A percentile compares a stretch with the other conserved stretches of the same genome.
phyloP scores from a whole-genome alignment of 768 basidiomycete genomes.

The Rickenella mellea region DNA sequence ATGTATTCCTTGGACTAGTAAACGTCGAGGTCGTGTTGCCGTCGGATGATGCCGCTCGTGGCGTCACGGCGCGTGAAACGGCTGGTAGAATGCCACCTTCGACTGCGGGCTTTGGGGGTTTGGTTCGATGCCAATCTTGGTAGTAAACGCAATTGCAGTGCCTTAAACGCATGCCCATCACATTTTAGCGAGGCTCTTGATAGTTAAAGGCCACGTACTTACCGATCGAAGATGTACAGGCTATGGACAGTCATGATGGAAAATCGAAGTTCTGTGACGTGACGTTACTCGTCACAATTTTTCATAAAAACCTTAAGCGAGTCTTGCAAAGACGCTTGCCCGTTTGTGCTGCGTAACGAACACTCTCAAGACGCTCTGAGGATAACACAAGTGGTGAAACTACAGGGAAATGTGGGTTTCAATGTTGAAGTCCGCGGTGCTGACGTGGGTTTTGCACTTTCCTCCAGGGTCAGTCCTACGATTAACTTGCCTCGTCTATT shows the following conservation, averaged over 20 bases:
- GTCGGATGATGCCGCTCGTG: conserved; percentile 20
- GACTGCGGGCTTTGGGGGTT: conserved; percentile 59
- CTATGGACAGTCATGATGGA: conserved; percentile 76
- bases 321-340: too few species aligned
- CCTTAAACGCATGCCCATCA: conserved; percentile 30
- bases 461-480: too few species aligned
- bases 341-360: too few species aligned
- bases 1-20: conserved; percentile 56
- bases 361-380: too few species aligned
- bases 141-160: conserved; percentile 92
- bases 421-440: too few species aligned
- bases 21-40: conserved; percentile 27
- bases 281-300: not conserved
- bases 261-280: not conserved
- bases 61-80: conserved; percentile 63
- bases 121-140: conserved; percentile 87
- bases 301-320: not conserved
- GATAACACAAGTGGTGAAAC: too few species aligned
- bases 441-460: too few species aligned
- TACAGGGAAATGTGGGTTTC: too few species aligned
- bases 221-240: conserved; percentile 91
- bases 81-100: conserved; percentile 64
- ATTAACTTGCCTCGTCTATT: too few species aligned
- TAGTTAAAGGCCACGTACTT: conserved; percentile 15
- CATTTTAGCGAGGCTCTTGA: conserved; percentile 2